Base-by-base conservation (phyloP, 192 early-diverging fungal genomes). In the Coemansia sp. region DNA sequence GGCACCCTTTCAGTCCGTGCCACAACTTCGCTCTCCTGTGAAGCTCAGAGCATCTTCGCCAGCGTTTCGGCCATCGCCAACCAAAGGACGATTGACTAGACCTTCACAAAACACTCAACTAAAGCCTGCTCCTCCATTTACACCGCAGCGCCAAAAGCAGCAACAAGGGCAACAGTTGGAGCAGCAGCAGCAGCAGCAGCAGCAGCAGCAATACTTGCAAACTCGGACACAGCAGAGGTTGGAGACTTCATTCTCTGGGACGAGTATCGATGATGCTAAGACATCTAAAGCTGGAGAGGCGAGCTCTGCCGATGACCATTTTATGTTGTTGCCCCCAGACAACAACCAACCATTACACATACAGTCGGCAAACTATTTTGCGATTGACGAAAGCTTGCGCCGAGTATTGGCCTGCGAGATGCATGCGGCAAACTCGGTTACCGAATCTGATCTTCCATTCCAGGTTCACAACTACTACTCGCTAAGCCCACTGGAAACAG, bases 401-500 rank as follows among this genome's bases (percentile, higher is more conserved):
- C 91, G 96, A 64, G 86, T 89, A 25, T 77, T 98, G 53, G 84
- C 86, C 25, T 69, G 82, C 48, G 86, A 88, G 58, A 64, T 61
- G 66, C 67, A 60, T 3, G 65, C 64, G 7, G 32, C 54, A 25
- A 62, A 30, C 41, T 30, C 47, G 24, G 87, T 87, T 5, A 65
- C 68, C 49, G 86, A 88, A 24, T 83, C 85, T 30, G 85, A 85
- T 9, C 71, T 93, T 8, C 92, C 92, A 0, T 80, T 82, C 60
- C 92, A 94, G 66, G 70, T 97, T 18, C 91, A 97, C 82, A 87
- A 88, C 52, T 98, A 98, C 77, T 92, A 97, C 72, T 88, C 91
- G 22, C 72, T 94, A 4, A 88, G 79, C 48, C 88, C 88, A 22
- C 76, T 89, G 24, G 89, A 90, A 67, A 65, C 62, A 0, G 58